phyloP scores from a whole-genome alignment of 257 asterid genomes.

The Fraxinus cuspidata region DNA sequence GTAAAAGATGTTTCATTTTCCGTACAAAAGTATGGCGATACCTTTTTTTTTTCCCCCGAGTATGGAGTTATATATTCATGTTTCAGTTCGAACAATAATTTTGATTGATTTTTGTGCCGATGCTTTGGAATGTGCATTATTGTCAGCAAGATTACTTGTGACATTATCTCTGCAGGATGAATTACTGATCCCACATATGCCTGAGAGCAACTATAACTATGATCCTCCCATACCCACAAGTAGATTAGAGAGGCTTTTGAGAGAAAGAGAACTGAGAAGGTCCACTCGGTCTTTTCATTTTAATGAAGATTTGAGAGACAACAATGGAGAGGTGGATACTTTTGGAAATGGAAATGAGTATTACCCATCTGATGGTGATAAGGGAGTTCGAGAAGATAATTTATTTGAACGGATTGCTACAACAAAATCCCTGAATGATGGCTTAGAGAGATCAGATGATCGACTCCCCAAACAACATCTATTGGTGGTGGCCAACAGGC shows the following conservation, averaged over 20 bases:
- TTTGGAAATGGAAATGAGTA: conserved; percentile 37
- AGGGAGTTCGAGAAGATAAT: conserved; percentile 47
- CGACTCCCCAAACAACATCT: conserved; percentile 57
- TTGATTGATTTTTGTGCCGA: not conserved
- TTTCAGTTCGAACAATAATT: conserved; percentile 2
- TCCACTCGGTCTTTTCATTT: conserved; percentile 47
- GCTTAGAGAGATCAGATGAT: conserved; percentile 46
- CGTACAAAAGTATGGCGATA: too few relatives aligned
- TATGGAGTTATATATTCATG: conserved; percentile 12
- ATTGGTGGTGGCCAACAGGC: conserved; percentile 85
- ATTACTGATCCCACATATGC: conserved; percentile 33
- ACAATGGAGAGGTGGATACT: conserved; percentile 40
- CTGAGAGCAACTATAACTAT: conserved; percentile 37
- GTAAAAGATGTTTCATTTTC: not conserved
- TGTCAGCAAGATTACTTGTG: conserved; percentile 22
- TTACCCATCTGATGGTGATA: conserved; percentile 44
- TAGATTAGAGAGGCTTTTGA: conserved; percentile 71
- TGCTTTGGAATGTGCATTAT: not conserved
- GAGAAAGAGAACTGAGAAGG: conserved; percentile 70
- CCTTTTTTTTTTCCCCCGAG: not conserved
- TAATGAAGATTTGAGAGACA: conserved; percentile 50
- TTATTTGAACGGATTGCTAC: conserved; percentile 41
- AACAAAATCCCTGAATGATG: conserved; percentile 30
- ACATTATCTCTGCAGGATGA: conserved; percentile 44
- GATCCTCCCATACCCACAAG: conserved; percentile 47